A percentile compares a stretch with the other conserved stretches of the same genome.
These are phyloP conservation scores for Lachancea waltii DNA, from an alignment of 805 yeast species.

Conservation along the genomic window DNA sequence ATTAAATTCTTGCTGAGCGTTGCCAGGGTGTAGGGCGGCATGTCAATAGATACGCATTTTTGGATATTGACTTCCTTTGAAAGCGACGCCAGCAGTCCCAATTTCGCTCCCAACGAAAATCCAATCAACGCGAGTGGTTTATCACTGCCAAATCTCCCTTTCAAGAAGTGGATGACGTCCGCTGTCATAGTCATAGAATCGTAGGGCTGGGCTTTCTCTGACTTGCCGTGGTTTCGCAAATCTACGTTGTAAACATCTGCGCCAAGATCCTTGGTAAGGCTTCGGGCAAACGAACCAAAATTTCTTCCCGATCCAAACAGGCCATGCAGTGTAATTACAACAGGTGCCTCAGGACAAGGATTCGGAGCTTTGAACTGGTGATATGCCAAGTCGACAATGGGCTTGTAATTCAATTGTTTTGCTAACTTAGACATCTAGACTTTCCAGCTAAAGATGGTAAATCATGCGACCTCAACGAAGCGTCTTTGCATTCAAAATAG, in stretches of 20 bases:
- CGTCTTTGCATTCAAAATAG: too few species aligned
- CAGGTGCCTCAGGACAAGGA: constrained; percentile 23
- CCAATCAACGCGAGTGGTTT: constrained; percentile 38
- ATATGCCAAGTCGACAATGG: constrained; percentile 20
- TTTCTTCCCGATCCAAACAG: constrained; percentile 44
- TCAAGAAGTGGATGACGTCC: constrained; percentile 37
- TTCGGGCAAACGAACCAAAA: constrained; percentile 37
- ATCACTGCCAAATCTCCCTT: constrained; percentile 19
- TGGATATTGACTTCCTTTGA: constrained; percentile 24
- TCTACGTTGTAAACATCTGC: constrained; percentile 41
- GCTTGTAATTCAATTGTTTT: constrained; percentile 17
- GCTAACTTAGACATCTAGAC: too few species aligned
- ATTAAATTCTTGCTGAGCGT: constrained; percentile 17
- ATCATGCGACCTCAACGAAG: too few species aligned
- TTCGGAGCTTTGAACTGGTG: constrained; percentile 7
- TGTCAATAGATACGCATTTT: constrained; percentile 39
- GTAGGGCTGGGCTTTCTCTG: constrained; percentile 40
- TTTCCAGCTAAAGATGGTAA: too few species aligned
- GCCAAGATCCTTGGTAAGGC: constrained; percentile 29
- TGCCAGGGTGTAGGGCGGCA: constrained; percentile 28
- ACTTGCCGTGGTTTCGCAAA: constrained; percentile 50
- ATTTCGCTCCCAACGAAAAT: constrained; percentile 59
- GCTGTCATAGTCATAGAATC: constrained; percentile 39
- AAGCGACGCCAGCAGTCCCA: constrained; percentile 42
- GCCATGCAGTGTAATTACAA: constrained; percentile 46